A percentile compares a stretch with the other conserved stretches of the same genome.
Evolutionary conservation across 208 protist species (phyloP).

Genomic region (Leishmania braziliensis): DNA sequence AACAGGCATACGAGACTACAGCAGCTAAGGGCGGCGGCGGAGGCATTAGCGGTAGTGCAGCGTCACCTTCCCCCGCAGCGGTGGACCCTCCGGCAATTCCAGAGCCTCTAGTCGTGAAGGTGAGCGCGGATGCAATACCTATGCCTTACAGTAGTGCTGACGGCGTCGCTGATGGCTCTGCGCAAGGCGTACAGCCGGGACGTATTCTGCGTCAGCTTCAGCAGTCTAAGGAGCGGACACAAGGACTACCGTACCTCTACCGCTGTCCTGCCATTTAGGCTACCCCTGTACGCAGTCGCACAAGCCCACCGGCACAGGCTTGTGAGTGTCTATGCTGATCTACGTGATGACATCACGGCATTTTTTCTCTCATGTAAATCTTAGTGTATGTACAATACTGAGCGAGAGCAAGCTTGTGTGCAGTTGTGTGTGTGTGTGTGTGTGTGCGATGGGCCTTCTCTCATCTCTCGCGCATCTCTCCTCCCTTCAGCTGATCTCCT

Average conservation of each 20-base stretch:
- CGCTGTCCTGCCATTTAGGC: slow-evolving; percentile 89
- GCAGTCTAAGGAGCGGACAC: slow-evolving; percentile 82
- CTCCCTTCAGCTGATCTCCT: neutral
- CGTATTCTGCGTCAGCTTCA: slow-evolving; percentile 78
- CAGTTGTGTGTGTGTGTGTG: slow-evolving; percentile 1
- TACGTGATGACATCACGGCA: neutral
- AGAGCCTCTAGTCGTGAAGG: slow-evolving; percentile 55
- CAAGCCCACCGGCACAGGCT: neutral
- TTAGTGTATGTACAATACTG: slow-evolving; percentile 12
- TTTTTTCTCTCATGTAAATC: slow-evolving; percentile 7
- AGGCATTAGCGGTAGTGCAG: neutral
- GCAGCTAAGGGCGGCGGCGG: slow-evolving; percentile 8
- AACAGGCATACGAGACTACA: neutral
- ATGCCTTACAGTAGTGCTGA: slow-evolving; percentile 8
- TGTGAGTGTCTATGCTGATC: neutral
- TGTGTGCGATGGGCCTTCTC: neutral
- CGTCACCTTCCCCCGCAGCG: neutral
- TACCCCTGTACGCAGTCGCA: neutral
- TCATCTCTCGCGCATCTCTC: neutral
- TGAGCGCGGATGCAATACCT: slow-evolving; percentile 47
- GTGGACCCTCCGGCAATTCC: slow-evolving; percentile 20
- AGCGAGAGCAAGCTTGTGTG: neutral
- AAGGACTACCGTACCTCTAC: slow-evolving; percentile 92
- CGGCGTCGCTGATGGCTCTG: neutral
- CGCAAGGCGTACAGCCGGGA: neutral